These are phyloP conservation scores for Fusarium heterosporum DNA, from an alignment of 2,329 filamentous ascomycete genomes.

Conservation along the genomic window DNA sequence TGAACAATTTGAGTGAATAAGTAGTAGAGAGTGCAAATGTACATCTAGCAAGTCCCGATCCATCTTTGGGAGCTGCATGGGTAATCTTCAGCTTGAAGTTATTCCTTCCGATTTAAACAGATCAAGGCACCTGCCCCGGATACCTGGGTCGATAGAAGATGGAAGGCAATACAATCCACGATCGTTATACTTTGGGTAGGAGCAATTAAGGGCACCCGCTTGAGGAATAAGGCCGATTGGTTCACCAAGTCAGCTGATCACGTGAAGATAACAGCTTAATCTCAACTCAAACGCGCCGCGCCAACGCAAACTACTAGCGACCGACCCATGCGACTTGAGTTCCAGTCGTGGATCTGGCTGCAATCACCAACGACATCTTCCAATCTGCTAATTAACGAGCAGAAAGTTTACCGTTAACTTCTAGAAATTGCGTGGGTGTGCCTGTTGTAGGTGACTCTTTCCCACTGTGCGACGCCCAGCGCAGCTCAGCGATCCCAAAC, in stretches of 20 bases:
- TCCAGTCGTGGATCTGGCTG: slow-evolving; percentile 28
- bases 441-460: slow-evolving; percentile 6
- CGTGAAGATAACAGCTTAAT: slow-evolving; percentile 33
- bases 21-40: not conserved
- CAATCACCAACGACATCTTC: slow-evolving; percentile 24
- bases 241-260: not conserved
- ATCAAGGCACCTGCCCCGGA: not conserved
- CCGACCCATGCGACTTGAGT: slow-evolving; percentile 37
- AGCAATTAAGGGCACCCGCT: slow-evolving; percentile 29
- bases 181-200: not conserved
- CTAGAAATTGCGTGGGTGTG: slow-evolving; percentile 13
- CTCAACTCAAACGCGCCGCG: slow-evolving; percentile 34
- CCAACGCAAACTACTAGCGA: slow-evolving; percentile 28
- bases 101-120: not conserved
- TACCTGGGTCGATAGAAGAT: too few species aligned
- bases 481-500: slow-evolving; percentile 4
- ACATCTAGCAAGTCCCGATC: not conserved
- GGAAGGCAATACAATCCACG: too few species aligned
- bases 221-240: slow-evolving; percentile 17
- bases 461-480: slow-evolving; percentile 19
- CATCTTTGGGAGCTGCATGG: not conserved
- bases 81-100: not conserved
- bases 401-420: not conserved
- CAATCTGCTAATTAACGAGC: slow-evolving; percentile 9
- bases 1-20: not conserved